phyloP scores from a whole-genome alignment of 106 monocot species.

The Chionographis japonica region DNA sequence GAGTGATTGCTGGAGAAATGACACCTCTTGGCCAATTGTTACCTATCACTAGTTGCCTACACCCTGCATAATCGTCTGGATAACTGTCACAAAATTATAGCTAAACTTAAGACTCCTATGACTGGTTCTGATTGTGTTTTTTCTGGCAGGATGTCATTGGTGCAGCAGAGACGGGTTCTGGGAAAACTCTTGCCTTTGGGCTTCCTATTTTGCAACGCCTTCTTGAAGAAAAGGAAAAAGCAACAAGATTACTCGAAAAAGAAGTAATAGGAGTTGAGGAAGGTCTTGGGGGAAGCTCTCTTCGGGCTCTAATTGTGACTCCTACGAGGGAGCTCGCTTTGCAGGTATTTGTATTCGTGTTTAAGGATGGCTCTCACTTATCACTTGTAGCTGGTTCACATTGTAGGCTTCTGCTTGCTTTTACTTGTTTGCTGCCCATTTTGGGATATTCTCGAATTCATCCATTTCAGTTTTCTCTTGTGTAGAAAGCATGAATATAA shows the following conservation, averaged over 20 bases:
- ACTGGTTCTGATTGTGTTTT: background rate
- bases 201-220: constrained; percentile 89
- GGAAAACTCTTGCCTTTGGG: constrained; percentile 98
- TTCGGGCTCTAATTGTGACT: constrained; percentile 77
- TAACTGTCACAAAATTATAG: no score
- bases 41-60: no score
- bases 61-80: no score
- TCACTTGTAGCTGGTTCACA: background rate
- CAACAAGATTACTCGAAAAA: constrained; percentile 23
- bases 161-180: constrained; percentile 99
- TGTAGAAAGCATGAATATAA: no score
- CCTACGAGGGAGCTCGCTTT: constrained; percentile 97
- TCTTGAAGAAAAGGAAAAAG: constrained; percentile 82
- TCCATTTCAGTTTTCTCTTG: no score
- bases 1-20: no score
- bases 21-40: no score
- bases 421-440: no score
- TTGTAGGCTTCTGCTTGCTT: background rate
- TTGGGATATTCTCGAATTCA: no score
- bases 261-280: constrained; percentile 10
- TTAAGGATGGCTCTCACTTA: background rate
- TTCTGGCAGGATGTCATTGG: constrained; percentile 84
- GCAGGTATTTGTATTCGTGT: constrained; percentile 47
- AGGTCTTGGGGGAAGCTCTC: constrained; percentile 26
- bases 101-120: no score